Base-by-base conservation (phyloP, 805 yeast genomes). In the Middelhovenomyces tepae region DNA sequence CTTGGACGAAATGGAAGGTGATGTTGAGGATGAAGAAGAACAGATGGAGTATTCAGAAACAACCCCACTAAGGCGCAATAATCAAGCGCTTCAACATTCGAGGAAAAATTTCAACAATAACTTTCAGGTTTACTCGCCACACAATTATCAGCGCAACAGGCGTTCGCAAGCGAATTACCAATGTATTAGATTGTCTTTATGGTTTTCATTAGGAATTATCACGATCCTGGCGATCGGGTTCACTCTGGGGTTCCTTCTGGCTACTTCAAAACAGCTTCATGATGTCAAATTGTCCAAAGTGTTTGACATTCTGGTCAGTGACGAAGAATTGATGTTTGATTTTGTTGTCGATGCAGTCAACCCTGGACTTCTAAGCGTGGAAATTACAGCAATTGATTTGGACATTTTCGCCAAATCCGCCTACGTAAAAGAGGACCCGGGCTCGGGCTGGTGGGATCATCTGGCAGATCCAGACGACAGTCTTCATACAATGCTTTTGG, bases 251-350 rank as follows among this genome's bases (percentile, higher is more conserved):
- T 83, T 87, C 50, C 59, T 86, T 2, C 60, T 87, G 26, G 95
- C 95, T 0, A 77, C 94, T 1, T 78, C 85, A 13, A 85, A 84
- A 45, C 95, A 89, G 37, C 60, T 89, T 35, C 75, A 78, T 33
- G 69, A 71, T 39, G 78, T 85, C 13, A 59, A 69, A 14, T 71
- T 87, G 7, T 53, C 62, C 2, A 60, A 73, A n/a, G 64, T 87
- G 25, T 71, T 70, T 31, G 83, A 83, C 47, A 69, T 87, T 1
- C 61, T 87, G 8, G 81, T 84, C 2, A 77, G 91, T 32, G 77
- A 78, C 42, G 94, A 86, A 48, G 96, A 85, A 51, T 60, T 89
- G 29, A 70, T 86, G 1, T 85, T 89, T 59, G 83, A 79, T 51
- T 60, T 89, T 46, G 70, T 73, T 2, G 72, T 85, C 15, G 79